These are phyloP conservation scores for Apostasia shenzhenica DNA, from an alignment of 106 monocot species.

Conservation along the genomic window DNA sequence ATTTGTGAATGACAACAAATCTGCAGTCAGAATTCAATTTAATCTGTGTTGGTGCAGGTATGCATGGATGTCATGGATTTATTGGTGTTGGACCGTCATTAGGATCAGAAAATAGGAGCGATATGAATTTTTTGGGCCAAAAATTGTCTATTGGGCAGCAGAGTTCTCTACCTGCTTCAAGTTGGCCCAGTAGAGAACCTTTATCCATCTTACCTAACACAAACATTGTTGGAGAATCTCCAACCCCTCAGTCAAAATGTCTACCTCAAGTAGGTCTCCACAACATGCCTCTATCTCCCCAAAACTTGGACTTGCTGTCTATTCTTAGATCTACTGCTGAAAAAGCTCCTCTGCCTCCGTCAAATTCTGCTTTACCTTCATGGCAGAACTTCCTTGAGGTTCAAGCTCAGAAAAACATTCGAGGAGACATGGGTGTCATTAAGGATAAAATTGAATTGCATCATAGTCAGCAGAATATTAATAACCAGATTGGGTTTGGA, in stretches of 20 bases:
- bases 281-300: constrained; percentile 30
- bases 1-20: background rate
- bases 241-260: constrained; percentile 25
- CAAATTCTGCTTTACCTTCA: constrained; percentile 33
- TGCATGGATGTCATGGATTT: constrained; percentile 26
- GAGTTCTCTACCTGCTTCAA: constrained; percentile 34
- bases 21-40: background rate
- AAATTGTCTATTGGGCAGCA: constrained; percentile 48
- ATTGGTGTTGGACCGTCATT: constrained; percentile 15
- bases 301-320: constrained; percentile 49
- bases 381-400: constrained; percentile 45
- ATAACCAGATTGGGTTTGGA: constrained; percentile 32
- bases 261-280: constrained; percentile 23
- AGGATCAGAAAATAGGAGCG: constrained; percentile 30
- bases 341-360: constrained; percentile 24
- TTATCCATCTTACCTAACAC: constrained; percentile 20
- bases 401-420: constrained; percentile 23
- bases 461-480: constrained; percentile 28
- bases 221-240: constrained; percentile 21
- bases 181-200: constrained; percentile 33
- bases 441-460: constrained; percentile 37
- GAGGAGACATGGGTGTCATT: constrained; percentile 31
- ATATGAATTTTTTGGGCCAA: constrained; percentile 57
- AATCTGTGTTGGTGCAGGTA: constrained; percentile 25
- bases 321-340: constrained; percentile 45